Conservation (phyloP, 2,329 filamentous ascomycete species). For the Ceratocystis lukuohia region DNA sequence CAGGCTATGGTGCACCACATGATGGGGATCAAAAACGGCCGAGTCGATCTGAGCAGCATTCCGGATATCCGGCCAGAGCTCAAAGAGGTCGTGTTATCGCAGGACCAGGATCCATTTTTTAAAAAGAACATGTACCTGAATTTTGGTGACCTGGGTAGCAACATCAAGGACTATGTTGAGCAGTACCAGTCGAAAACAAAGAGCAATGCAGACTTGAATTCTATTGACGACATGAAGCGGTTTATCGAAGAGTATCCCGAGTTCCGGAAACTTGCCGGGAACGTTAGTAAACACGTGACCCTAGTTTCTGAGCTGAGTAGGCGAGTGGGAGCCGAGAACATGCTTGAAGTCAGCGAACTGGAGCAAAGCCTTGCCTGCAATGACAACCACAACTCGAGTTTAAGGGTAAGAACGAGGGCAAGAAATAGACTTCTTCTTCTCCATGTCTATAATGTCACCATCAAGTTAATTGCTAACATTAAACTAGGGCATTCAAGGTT, state of each 20-base stretch:
- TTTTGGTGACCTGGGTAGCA: conserved; percentile 87
- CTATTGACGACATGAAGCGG: conserved; percentile 95
- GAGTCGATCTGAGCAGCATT: conserved; percentile 74
- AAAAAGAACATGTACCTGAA: conserved; percentile 99
- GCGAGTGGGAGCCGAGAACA: conserved; percentile 67
- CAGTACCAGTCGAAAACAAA: conserved; percentile 98
- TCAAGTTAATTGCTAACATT: not conserved
- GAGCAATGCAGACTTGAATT: conserved; percentile 88
- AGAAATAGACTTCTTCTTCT: not conserved
- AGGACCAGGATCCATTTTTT: conserved; percentile 97
- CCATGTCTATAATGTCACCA: not conserved
- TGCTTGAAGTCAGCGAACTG: conserved; percentile 93
- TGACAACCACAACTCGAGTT: conserved; percentile 79
- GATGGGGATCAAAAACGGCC: conserved; percentile 85
- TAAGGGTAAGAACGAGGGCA: conserved; percentile 50
- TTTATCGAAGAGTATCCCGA: conserved; percentile 99
- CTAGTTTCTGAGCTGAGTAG: conserved; percentile 86
- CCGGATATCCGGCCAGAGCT: conserved; percentile 76
- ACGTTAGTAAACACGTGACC: conserved; percentile 97
- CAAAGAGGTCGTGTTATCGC: conserved; percentile 86
- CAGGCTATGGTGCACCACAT: conserved; percentile 99
- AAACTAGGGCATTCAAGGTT: conserved; percentile 60
- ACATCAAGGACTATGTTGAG: conserved; percentile 96
- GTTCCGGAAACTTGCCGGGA: conserved; percentile 90
- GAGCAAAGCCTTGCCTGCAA: conserved; percentile 96